Evolutionary conservation across 371 early-diverging fungal genomes (phyloP).

Genomic region (Lichtheimia ornata): DNA sequence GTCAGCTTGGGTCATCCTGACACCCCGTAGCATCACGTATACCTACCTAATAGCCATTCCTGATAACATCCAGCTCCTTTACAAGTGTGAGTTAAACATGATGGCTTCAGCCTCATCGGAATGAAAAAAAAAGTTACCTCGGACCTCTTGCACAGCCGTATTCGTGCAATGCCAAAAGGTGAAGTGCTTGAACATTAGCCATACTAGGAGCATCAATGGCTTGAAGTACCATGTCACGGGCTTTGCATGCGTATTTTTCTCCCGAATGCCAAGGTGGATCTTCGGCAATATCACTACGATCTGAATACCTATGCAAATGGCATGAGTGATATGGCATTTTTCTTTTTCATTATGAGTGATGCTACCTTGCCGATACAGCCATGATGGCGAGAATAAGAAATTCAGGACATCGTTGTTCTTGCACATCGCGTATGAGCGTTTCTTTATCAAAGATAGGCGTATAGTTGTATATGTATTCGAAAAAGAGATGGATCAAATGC

Average conservation of each 20-base stretch:
- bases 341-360: too few species aligned
- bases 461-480: conserved; percentile 46
- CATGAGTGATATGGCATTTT: too few species aligned
- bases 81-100: neutral
- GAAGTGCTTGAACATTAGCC: conserved; percentile 52
- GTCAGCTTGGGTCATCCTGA: neutral
- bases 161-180: conserved; percentile 58
- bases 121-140: conserved; percentile 19
- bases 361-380: conserved; percentile 43
- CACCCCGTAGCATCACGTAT: neutral
- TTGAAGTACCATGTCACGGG: conserved; percentile 26
- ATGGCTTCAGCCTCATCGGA: neutral
- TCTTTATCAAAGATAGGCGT: conserved; percentile 54
- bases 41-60: conserved; percentile 57
- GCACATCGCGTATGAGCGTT: conserved; percentile 31
- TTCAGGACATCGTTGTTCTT: conserved; percentile 35
- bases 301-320: conserved; percentile 31
- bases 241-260: conserved; percentile 48
- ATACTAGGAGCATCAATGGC: conserved; percentile 54
- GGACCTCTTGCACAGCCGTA: conserved; percentile 66
- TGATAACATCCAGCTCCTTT: conserved; percentile 61
- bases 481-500: conserved; percentile 56
- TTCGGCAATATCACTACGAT: conserved; percentile 34
- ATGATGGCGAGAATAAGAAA: conserved; percentile 36
- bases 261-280: conserved; percentile 52